Conservation (phyloP, 164 flowering plant genomes). For the Vitis riparia region DNA sequence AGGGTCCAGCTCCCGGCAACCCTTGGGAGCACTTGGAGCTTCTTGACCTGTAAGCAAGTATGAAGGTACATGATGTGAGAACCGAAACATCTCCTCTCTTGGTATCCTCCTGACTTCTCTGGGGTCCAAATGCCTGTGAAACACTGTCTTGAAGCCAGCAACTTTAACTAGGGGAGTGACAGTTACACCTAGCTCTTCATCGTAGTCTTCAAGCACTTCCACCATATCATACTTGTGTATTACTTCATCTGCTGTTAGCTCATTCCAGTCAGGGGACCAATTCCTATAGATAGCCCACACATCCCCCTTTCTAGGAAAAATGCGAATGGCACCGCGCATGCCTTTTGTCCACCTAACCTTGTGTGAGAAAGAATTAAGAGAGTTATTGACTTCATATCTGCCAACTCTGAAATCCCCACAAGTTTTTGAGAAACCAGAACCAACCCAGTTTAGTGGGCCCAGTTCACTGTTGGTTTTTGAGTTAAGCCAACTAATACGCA, state of each 20-base stretch:
- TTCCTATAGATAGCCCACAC: conserved; percentile 79
- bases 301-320: conserved; percentile 65
- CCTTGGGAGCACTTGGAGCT: conserved; percentile 60
- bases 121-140: conserved; percentile 62
- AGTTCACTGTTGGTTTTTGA: conserved; percentile 56
- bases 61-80: conserved; percentile 81
- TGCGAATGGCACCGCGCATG: conserved; percentile 41
- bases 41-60: conserved; percentile 67
- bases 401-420: conserved; percentile 79
- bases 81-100: conserved; percentile 64
- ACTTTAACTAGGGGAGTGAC: conserved; percentile 67
- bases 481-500: conserved; percentile 71
- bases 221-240: conserved; percentile 78
- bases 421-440: conserved; percentile 64
- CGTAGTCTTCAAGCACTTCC: conserved; percentile 66
- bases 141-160: conserved; percentile 72
- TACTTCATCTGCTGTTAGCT: conserved; percentile 56
- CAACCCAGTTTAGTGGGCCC: conserved; percentile 64
- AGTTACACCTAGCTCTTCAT: conserved; percentile 49
- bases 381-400: conserved; percentile 35
- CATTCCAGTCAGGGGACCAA: conserved; percentile 80
- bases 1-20: conserved; percentile 78
- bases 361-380: conserved; percentile 71
- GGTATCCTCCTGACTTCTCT: conserved; percentile 44
- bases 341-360: conserved; percentile 63